A percentile compares a stretch with the other conserved stretches of the same genome.
phyloP scores from a whole-genome alignment of 768 basidiomycete species.

The Lactarius quietus region DNA sequence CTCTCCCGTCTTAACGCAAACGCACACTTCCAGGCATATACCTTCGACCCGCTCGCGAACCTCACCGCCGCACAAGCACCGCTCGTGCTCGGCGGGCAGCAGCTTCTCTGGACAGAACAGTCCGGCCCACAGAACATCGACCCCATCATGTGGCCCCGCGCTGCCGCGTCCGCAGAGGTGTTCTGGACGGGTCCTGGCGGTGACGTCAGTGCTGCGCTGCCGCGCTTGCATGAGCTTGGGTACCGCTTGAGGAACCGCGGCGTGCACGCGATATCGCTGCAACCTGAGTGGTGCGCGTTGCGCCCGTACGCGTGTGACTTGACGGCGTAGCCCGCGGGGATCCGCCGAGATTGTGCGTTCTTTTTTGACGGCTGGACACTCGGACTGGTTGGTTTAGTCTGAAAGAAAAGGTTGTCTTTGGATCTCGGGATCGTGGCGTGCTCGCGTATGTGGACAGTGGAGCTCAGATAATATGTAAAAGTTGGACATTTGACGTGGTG shows the following conservation, averaged over 20 bases:
- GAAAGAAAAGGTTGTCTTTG: too few species aligned
- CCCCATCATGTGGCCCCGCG: constrained; percentile 66
- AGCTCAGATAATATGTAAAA: background rate
- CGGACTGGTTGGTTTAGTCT: background rate
- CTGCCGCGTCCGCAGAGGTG: constrained; percentile 67
- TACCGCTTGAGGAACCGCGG: constrained; percentile 38
- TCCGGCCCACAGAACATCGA: constrained; percentile 67
- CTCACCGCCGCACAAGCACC: constrained; percentile 44
- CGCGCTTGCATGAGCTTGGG: constrained; percentile 52
- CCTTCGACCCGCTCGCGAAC: constrained; percentile 67
- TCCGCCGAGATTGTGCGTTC: background rate
- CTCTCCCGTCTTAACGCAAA: background rate
- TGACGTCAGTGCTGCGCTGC: constrained; percentile 43
- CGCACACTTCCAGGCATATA: constrained; percentile 55
- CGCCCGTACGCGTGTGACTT: constrained; percentile 28
- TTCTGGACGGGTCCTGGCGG: constrained; percentile 62
- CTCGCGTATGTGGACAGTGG: too few species aligned
- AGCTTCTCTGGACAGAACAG: constrained; percentile 74
- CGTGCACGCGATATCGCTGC: constrained; percentile 35
- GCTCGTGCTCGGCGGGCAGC: constrained; percentile 69
- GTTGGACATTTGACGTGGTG: background rate
- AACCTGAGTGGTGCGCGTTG: constrained; percentile 43
- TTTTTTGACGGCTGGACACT: background rate
- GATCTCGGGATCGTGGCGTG: background rate
- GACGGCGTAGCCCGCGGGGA: background rate